A percentile compares a stretch with the other conserved stretches of the same genome.
phyloP scores from a whole-genome alignment of 2,329 filamentous ascomycete species.

The Curvularia spicifera region DNA sequence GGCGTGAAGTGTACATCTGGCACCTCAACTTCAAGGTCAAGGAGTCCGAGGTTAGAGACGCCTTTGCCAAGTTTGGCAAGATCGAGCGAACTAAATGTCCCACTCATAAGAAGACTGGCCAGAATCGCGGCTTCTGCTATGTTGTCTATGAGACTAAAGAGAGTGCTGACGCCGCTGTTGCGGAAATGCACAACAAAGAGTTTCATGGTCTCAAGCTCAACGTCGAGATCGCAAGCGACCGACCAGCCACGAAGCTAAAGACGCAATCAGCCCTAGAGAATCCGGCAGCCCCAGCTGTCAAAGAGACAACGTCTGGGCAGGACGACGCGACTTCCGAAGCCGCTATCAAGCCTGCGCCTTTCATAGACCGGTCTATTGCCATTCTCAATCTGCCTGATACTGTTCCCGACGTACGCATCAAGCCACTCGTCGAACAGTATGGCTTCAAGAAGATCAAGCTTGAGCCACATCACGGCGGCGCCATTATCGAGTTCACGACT shows the following conservation, averaged over 20 bases:
- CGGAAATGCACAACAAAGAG: conserved; percentile 71
- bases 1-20: conserved; percentile 82
- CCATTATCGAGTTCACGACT: conserved; percentile 81
- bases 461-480: conserved; percentile 81
- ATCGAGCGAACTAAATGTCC: conserved; percentile 77
- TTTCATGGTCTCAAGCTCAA: conserved; percentile 71
- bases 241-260: conserved; percentile 54
- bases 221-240: conserved; percentile 59
- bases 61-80: conserved; percentile 77
- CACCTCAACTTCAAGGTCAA: conserved; percentile 83
- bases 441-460: conserved; percentile 80
- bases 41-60: conserved; percentile 71
- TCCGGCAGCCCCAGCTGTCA: conserved; percentile 48
- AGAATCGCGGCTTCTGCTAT: conserved; percentile 79
- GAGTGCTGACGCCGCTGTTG: conserved; percentile 68
- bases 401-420: conserved; percentile 84
- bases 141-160: conserved; percentile 75
- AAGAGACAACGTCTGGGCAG: conserved; percentile 39
- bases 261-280: conserved; percentile 56
- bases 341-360: conserved; percentile 28
- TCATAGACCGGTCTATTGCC: conserved; percentile 72
- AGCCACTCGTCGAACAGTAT: conserved; percentile 71
- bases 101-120: conserved; percentile 66
- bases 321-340: conserved; percentile 36
- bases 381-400: conserved; percentile 90